Percentiles rank a stretch among this genome's conserved stretches.
phyloP scores from a whole-genome alignment of 2,329 filamentous ascomycete genomes.

The Monosporascus sp. region DNA sequence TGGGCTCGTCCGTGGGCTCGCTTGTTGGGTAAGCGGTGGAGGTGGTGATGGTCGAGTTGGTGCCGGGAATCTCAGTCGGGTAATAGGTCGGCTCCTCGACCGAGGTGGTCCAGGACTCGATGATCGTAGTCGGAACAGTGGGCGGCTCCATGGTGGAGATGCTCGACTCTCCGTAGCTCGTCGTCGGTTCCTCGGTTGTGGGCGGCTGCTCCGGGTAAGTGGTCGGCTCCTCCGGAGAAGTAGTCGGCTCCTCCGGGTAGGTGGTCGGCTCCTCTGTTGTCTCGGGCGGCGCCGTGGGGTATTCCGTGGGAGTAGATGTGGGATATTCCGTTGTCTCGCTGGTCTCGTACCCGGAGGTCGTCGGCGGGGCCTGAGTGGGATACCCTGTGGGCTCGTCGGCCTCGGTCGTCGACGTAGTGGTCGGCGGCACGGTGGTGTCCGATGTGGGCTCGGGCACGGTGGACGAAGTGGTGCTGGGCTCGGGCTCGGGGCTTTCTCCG shows the following conservation, averaged over 20 bases:
- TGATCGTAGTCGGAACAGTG: too few species aligned
- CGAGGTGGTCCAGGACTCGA: too few species aligned
- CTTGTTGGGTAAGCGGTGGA: constrained; percentile 8
- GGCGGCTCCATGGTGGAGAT: too few species aligned
- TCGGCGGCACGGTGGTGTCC: neutral
- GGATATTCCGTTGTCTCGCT: neutral
- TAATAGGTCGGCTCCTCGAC: neutral
- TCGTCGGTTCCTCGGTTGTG: too few species aligned
- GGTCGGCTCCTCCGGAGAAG: neutral
- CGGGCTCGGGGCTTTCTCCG: neutral
- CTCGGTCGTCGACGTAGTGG: neutral
- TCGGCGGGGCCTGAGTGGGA: neutral
- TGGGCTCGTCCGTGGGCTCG: constrained; percentile 1
- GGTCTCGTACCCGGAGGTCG: neutral
- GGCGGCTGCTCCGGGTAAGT: neutral
- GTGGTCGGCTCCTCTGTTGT: neutral
- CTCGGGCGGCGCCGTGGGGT: neutral
- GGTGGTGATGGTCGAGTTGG: constrained; percentile 4
- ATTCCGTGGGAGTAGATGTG: neutral
- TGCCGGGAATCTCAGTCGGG: neutral
- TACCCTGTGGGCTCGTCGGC: neutral
- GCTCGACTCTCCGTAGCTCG: too few species aligned
- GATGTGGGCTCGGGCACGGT: constrained; percentile 1
- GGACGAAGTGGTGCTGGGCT: constrained; percentile 2
- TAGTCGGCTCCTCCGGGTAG: neutral